Evolutionary conservation across 257 asterid genomes (phyloP).

Genomic region (Capsicum pubescens): DNA sequence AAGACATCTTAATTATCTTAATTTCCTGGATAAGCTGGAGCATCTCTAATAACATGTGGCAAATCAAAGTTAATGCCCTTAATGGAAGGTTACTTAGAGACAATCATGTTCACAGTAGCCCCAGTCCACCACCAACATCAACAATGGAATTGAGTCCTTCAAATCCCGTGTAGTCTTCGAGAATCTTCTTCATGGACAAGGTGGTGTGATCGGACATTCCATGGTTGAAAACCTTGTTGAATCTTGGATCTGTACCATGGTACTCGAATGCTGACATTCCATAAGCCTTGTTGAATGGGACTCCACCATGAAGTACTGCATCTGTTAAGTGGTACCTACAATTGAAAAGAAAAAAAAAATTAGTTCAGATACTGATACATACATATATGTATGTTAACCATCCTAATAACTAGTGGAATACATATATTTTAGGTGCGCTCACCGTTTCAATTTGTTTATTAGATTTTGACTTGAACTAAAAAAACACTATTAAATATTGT

Average conservation of each 20-base stretch:
- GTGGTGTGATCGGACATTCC: slow-evolving; percentile 85
- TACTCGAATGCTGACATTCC: slow-evolving; percentile 87
- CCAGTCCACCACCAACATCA: slow-evolving; percentile 97
- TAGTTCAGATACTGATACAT: no score
- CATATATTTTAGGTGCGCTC: no score
- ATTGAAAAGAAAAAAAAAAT: no score
- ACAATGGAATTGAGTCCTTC: slow-evolving; percentile 68
- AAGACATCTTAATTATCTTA: not conserved
- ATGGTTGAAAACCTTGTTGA: slow-evolving; percentile 77
- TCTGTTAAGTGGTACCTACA: slow-evolving; percentile 87
- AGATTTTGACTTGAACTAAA: no score
- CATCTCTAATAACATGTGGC: slow-evolving; percentile 78
- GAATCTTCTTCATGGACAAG: slow-evolving; percentile 71
- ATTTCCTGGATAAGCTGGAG: slow-evolving; percentile 69
- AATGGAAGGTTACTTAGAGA: slow-evolving; percentile 63
- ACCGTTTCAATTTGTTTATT: no score
- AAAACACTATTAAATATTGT: no score
- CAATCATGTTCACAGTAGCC: slow-evolving; percentile 70
- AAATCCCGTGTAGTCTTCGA: slow-evolving; percentile 68
- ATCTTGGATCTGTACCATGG: slow-evolving; percentile 76
- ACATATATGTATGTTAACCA: no score
- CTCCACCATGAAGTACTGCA: slow-evolving; percentile 89
- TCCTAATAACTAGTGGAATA: no score
- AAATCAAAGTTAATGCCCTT: slow-evolving; percentile 85
- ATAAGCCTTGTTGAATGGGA: slow-evolving; percentile 81